Conservation (phyloP, 768 basidiomycete species). For the Tephrocybe sp. region DNA sequence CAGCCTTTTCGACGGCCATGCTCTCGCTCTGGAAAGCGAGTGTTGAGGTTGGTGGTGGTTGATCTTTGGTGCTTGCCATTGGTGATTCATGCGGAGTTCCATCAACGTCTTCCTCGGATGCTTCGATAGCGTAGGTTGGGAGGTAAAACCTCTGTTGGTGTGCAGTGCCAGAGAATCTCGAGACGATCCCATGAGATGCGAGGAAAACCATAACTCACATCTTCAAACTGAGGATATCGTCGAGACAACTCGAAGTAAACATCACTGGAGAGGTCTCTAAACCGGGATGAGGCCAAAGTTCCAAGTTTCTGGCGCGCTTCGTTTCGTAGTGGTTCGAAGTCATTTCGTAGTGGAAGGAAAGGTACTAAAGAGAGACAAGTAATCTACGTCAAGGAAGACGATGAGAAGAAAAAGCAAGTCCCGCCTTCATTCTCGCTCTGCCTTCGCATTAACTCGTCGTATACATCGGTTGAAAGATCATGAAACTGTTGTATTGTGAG, state of each 20-base stretch:
- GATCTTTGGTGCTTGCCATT: too few relatives aligned
- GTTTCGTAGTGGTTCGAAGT: constrained; percentile 98
- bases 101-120: too few relatives aligned
- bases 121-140: not conserved
- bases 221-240: constrained; percentile 95
- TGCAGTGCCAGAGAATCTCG: constrained; percentile 5
- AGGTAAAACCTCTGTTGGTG: constrained; percentile 5
- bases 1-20: too few relatives aligned
- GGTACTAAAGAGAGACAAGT: constrained; percentile 51
- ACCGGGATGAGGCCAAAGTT: constrained; percentile 82
- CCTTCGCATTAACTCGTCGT: constrained; percentile 89
- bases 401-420: constrained; percentile 15
- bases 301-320: constrained; percentile 97
- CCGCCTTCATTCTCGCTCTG: constrained; percentile 72
- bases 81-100: too few relatives aligned
- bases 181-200: constrained; percentile 11
- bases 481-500: constrained; percentile 96
- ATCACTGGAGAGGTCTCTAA: constrained; percentile 94
- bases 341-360: constrained; percentile 87
- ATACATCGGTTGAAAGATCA: constrained; percentile 96
- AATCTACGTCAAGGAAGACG: constrained; percentile 10
- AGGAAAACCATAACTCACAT: constrained; percentile 45
- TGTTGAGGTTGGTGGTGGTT: too few relatives aligned
- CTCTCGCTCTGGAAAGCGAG: too few relatives aligned
- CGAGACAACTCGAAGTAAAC: constrained; percentile 92